phyloP scores from a whole-genome alignment of 2,329 filamentous ascomycete genomes.

The Chrysoporthe cubensis region DNA sequence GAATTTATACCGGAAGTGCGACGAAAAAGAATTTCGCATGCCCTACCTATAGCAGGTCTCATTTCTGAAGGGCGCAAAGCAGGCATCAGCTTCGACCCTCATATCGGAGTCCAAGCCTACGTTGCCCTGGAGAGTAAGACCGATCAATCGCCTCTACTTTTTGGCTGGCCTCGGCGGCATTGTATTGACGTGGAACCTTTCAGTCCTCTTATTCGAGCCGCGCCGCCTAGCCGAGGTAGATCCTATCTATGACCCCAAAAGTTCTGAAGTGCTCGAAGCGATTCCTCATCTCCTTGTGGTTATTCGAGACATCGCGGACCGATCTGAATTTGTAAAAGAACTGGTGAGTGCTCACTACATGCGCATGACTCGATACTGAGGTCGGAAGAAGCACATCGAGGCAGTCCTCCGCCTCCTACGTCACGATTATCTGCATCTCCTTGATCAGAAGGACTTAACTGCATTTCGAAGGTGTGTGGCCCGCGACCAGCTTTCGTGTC shows the following conservation, averaged over 20 bases:
- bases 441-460: conserved; percentile 22
- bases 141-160: not conserved
- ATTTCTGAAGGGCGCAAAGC: conserved; percentile 23
- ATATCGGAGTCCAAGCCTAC: conserved; percentile 29
- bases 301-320: not conserved
- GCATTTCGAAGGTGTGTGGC: conserved; percentile 17
- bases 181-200: not conserved
- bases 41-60: conserved; percentile 27
- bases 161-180: not conserved
- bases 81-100: conserved; percentile 23
- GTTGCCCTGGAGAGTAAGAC: conserved; percentile 28
- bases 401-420: conserved; percentile 27
- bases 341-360: conserved; percentile 18
- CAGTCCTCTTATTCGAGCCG: conserved; percentile 29
- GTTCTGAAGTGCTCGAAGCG: not conserved
- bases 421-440: conserved; percentile 17
- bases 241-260: conserved; percentile 23
- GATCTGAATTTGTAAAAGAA: conserved; percentile 27
- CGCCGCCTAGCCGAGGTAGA: conserved; percentile 27
- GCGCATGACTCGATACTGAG: too few relatives aligned
- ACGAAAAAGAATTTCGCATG: conserved; percentile 25
- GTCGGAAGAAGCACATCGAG: conserved; percentile 21
- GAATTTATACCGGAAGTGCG: conserved; percentile 19
- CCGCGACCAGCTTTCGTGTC: conserved; percentile 6
- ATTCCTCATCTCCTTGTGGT: too few relatives aligned